Evolutionary conservation across 139 green algal species (phyloP), one percentile per base, ranked within the genome.

Genomic region (Coelastrella sp.): DNA sequence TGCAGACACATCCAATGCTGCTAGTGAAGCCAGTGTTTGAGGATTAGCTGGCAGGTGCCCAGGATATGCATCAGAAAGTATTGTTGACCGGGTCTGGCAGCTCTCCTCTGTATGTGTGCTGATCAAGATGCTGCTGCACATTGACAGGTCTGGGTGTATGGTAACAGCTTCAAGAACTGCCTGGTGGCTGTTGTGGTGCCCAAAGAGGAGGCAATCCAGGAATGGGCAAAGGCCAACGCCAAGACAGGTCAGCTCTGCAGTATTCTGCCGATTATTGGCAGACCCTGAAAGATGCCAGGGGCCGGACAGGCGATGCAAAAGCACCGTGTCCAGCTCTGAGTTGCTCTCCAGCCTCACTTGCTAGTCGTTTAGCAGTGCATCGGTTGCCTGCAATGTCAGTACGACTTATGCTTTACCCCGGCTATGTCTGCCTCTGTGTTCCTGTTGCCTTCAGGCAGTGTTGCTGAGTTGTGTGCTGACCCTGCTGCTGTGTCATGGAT

Each of bases 111-210:
- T 49, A 72, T 72, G 63, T 22, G 12, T 72, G 63, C 63, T 22
- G 63, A 14, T 17, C 4, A 14, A 72, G 63, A 22, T 4, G 15
- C 63, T 72, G 63, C 63, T 72, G 25, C 25, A 80, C 25, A 57
- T 80, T 57, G 59, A 8, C 93, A 96, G 95, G 95, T 99, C 65
- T 99, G 96, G 95, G 97, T 99, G 87, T 98, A 99, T 68, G 97
- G 94, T 83, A 98, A 99, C 95, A 97, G 92, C 72, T 98, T 98
- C 78, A 95, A 99, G 95, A 96, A 85, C 92, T 90, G 49, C 49
- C 94, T 99, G 78, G 94, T 99, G 63, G 97, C 95, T 0, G 95
- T 99, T 63, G 97, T 98, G 84, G 97, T 99, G 57, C 98, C 98
- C 8, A 90, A 93, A 56, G 75, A 92, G 35, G 74, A 72, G n/a